Evolutionary conservation across 1,139 yeast genomes (phyloP).

Genomic region (Eremothecium coryli): DNA sequence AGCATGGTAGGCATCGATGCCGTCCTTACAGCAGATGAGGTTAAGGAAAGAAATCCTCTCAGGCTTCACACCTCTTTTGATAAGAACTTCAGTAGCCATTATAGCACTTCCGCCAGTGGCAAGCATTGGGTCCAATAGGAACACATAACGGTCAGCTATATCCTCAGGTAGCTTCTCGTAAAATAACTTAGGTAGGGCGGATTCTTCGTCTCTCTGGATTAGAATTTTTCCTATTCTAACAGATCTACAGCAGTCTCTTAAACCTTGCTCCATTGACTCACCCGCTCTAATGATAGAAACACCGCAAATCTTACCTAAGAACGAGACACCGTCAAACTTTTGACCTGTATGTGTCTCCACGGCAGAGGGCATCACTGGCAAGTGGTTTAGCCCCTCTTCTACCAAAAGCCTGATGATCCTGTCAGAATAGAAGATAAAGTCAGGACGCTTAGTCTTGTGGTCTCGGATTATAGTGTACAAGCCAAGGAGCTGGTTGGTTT

Average conservation of each 20-base stretch:
- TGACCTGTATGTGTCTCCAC: constrained; percentile 75
- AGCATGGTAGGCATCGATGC: constrained; percentile 66
- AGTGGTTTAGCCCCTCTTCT: constrained; percentile 87
- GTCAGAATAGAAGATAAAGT: constrained; percentile 90
- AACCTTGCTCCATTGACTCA: constrained; percentile 96
- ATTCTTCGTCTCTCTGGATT: constrained; percentile 95
- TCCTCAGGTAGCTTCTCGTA: constrained; percentile 93
- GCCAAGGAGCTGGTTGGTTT: constrained; percentile 82
- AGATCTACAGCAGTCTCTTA: constrained; percentile 93
- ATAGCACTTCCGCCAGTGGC: constrained; percentile 98
- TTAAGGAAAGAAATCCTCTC: constrained; percentile 84
- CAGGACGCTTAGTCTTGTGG: constrained; percentile 68
- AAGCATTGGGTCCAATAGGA: constrained; percentile 89
- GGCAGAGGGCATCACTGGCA: constrained; percentile 64
- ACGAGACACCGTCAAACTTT: constrained; percentile 66
- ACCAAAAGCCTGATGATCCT: constrained; percentile 86
- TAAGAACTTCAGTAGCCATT: constrained; percentile 90
- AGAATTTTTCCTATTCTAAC: constrained; percentile 93
- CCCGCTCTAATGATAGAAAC: constrained; percentile 97
- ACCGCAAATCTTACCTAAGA: constrained; percentile 91
- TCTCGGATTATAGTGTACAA: constrained; percentile 86
- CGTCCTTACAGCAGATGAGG: constrained; percentile 90
- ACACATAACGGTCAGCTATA: constrained; percentile 77
- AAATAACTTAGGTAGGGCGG: constrained; percentile 67
- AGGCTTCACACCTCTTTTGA: constrained; percentile 75